phyloP scores from a whole-genome alignment of 2,329 filamentous ascomycete genomes.

The Metarhizium rileyi region DNA sequence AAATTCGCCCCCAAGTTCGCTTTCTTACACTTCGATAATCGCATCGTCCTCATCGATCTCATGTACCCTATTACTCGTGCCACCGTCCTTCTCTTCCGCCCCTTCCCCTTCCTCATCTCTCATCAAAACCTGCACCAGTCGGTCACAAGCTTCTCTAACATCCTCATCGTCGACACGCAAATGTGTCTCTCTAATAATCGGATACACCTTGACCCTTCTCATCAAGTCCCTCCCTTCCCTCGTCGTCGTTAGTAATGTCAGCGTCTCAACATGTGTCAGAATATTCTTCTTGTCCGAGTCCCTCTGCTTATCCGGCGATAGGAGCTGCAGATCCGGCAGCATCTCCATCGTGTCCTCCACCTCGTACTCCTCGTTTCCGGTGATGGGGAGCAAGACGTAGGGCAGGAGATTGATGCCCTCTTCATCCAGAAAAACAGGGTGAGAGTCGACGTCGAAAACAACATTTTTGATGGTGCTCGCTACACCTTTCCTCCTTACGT shows the following conservation, averaged over 20 bases:
- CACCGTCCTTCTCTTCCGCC: conserved; percentile 30
- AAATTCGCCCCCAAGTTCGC: no score
- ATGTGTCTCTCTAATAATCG: conserved; percentile 81
- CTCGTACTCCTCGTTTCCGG: conserved; percentile 77
- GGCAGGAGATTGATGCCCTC: conserved; percentile 73
- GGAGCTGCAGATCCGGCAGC: conserved; percentile 80
- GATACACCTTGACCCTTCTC: conserved; percentile 74
- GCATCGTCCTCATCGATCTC: conserved; percentile 43
- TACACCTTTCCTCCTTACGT: conserved; percentile 84
- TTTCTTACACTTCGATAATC: conserved; percentile 41
- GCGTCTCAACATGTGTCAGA: conserved; percentile 79
- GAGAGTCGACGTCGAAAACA: conserved; percentile 69
- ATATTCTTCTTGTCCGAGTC: conserved; percentile 70
- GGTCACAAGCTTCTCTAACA: conserved; percentile 76
- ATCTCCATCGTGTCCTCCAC: conserved; percentile 80
- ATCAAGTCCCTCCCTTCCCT: conserved; percentile 64
- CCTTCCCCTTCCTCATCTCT: conserved; percentile 54
- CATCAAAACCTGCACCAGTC: conserved; percentile 82
- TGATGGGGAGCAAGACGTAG: conserved; percentile 81
- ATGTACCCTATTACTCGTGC: conserved; percentile 27
- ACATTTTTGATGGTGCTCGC: conserved; percentile 92
- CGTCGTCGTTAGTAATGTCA: conserved; percentile 75
- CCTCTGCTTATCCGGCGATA: conserved; percentile 81
- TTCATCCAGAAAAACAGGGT: conserved; percentile 60
- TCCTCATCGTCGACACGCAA: conserved; percentile 65